A percentile compares a stretch with the other conserved stretches of the same genome.
Conservation (phyloP, 2,329 filamentous ascomycete species). For the Colletotrichum sp. region DNA sequence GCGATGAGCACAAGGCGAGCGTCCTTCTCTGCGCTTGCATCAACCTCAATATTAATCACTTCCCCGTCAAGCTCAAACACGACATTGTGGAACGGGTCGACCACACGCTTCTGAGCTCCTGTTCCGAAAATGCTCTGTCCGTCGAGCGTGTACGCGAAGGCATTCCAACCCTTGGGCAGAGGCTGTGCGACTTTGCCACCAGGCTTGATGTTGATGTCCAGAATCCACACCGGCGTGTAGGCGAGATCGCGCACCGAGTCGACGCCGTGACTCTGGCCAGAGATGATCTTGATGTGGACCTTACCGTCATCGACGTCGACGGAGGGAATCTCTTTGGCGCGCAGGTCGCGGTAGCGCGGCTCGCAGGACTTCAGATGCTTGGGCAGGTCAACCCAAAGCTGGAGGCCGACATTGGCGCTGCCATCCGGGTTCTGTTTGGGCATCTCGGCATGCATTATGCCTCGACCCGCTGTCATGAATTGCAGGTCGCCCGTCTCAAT, state of each 20-base stretch:
- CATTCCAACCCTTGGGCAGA: slow-evolving; percentile 83
- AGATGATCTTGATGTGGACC: slow-evolving; percentile 89
- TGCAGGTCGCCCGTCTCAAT: slow-evolving; percentile 89
- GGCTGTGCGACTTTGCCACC: slow-evolving; percentile 79
- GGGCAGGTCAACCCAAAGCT: slow-evolving; percentile 95
- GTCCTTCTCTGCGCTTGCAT: slow-evolving; percentile 64
- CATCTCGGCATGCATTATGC: slow-evolving; percentile 97
- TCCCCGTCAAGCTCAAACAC: slow-evolving; percentile 86
- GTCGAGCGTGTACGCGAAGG: slow-evolving; percentile 85
- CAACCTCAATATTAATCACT: slow-evolving; percentile 73
- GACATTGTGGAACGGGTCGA: slow-evolving; percentile 83
- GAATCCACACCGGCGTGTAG: slow-evolving; percentile 96
- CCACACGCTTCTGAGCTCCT: slow-evolving; percentile 53
- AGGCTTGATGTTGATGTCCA: slow-evolving; percentile 82
- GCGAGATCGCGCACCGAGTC: slow-evolving; percentile 90
- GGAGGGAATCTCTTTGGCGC: slow-evolving; percentile 77
- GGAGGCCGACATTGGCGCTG: slow-evolving; percentile 81
- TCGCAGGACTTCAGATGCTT: slow-evolving; percentile 84
- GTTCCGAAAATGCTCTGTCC: slow-evolving; percentile 71
- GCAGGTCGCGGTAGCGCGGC: slow-evolving; percentile 88
- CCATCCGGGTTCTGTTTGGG: slow-evolving; percentile 80
- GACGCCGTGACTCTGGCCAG: slow-evolving; percentile 80
- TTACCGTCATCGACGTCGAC: slow-evolving; percentile 74
- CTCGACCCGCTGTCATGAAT: slow-evolving; percentile 94
- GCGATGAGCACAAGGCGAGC: slow-evolving; percentile 74